phyloP scores from a whole-genome alignment of 2,329 filamentous ascomycete species.

The Neonectria punicea region DNA sequence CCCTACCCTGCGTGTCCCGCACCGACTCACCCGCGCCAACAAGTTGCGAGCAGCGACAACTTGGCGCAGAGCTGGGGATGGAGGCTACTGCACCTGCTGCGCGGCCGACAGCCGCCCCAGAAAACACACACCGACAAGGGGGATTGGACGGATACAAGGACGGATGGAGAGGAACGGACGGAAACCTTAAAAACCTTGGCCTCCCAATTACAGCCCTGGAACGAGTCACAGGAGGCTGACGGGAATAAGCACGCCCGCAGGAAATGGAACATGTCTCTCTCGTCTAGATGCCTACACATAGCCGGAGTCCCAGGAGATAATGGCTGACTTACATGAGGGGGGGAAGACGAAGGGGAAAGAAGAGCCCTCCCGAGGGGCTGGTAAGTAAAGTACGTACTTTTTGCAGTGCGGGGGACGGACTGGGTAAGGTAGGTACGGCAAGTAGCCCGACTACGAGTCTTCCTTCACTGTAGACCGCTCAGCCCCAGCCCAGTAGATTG shows the following conservation, averaged over 20 bases:
- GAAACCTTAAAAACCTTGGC: conserved; percentile 18
- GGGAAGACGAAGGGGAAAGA: no score
- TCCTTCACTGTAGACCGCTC: no score
- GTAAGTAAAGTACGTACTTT: no score
- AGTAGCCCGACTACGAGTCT: no score
- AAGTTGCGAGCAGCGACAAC: background rate
- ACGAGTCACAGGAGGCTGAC: background rate
- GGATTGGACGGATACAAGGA: background rate
- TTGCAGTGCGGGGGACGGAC: no score
- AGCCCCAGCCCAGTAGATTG: no score
- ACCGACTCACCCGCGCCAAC: background rate
- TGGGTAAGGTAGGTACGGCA: no score
- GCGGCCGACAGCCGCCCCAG: background rate
- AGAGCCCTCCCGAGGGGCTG: background rate
- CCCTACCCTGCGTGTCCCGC: background rate
- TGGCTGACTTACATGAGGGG: no score
- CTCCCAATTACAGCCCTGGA: conserved; percentile 5
- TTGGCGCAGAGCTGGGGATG: background rate
- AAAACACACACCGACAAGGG: background rate
- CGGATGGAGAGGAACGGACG: background rate
- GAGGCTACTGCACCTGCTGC: background rate
- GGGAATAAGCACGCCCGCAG: background rate
- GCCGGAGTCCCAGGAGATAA: no score
- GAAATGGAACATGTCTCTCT: background rate
- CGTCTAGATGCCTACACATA: background rate